phyloP scores from a whole-genome alignment of 306 rosid genomes.

The Castanea crenata region DNA sequence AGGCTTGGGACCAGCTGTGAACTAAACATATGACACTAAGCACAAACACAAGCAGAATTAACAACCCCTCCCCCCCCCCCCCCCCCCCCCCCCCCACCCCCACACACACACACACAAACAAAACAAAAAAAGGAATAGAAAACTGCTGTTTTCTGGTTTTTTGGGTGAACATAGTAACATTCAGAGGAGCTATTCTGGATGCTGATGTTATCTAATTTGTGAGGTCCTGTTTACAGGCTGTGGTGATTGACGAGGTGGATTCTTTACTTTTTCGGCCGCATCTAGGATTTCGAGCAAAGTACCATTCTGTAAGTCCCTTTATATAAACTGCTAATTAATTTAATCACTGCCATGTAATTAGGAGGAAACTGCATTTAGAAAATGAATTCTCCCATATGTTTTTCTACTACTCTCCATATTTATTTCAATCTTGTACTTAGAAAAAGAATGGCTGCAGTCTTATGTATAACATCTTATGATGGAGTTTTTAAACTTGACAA shows the following conservation, averaged over 20 bases:
- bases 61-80: background rate
- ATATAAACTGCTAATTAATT: background rate
- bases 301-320: constrained; percentile 73
- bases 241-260: constrained; percentile 93
- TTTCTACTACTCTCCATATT: background rate
- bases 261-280: constrained; percentile 91
- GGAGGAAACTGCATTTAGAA: background rate
- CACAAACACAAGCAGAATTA: too few species aligned
- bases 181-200: background rate
- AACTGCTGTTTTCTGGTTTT: background rate
- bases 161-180: background rate
- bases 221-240: constrained; percentile 49
- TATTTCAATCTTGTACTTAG: background rate
- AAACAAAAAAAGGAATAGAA: background rate
- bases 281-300: constrained; percentile 76
- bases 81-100: background rate
- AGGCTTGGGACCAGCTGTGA: too few species aligned
- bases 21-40: too few species aligned
- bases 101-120: background rate
- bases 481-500: too few species aligned
- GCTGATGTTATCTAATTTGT: background rate
- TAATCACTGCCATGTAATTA: background rate
- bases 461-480: too few species aligned
- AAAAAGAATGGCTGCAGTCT: background rate
- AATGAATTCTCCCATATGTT: background rate